Conservation (phyloP, 306 rosid genomes). For the Trifolium repens region DNA sequence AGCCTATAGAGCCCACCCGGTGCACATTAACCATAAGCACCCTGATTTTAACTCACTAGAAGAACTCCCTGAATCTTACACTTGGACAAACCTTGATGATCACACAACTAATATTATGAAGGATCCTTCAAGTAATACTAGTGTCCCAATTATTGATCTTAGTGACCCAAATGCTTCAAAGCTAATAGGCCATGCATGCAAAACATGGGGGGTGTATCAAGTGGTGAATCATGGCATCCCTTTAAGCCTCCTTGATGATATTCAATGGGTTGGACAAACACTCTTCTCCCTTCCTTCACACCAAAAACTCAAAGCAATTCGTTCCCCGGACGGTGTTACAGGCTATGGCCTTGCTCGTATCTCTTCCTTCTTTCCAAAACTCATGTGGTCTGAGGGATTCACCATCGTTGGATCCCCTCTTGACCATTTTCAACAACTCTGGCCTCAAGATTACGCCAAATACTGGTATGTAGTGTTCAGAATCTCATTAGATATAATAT, state of each 20-base stretch:
- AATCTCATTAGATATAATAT: background rate
- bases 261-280: constrained; percentile 46
- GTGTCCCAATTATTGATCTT: constrained; percentile 72
- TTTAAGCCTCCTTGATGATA: constrained; percentile 48
- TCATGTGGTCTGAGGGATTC: constrained; percentile 97
- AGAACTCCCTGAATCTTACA: constrained; percentile 80
- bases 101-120: background rate
- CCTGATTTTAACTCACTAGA: constrained; percentile 67
- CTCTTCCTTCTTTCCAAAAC: constrained; percentile 90
- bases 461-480: constrained; percentile 54
- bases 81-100: constrained; percentile 56
- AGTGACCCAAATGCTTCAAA: constrained; percentile 61
- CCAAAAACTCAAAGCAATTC: constrained; percentile 75
- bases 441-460: constrained; percentile 75
- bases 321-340: constrained; percentile 67
- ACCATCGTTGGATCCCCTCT: constrained; percentile 78
- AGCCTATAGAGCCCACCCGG: constrained; percentile 64
- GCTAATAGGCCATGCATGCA: constrained; percentile 71
- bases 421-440: constrained; percentile 75
- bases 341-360: constrained; percentile 88
- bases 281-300: constrained; percentile 71
- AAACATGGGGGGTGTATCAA: constrained; percentile 88
- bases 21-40: constrained; percentile 59
- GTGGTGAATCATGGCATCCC: constrained; percentile 73
- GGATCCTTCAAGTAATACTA: background rate